Base-by-base conservation (phyloP, 176 grass and related monocot species). In the Carex cristatella region DNA sequence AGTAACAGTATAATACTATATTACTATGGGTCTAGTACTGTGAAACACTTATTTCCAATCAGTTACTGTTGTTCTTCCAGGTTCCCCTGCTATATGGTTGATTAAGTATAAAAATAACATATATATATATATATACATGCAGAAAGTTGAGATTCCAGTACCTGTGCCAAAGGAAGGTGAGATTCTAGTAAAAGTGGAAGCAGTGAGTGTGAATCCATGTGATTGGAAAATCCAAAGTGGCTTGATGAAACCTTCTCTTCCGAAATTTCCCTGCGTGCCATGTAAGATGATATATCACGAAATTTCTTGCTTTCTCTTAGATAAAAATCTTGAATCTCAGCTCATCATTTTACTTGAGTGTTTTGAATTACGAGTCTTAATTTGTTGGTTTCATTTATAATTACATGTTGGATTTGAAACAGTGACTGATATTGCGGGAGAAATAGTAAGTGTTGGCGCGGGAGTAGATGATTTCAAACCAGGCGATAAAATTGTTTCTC, bases 361-460 rank as follows among this genome's bases (percentile, higher is more conserved):
- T 23, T 23, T 23, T 23, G 23, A 23, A 23, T 23, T 23, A 23
- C 23, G 23, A 23, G 23, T 23, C 23, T 23, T 23, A 23, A 23
- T 42, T 56, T 55, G 60, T 60, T 62, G 69, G 31, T 63, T 66
- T 27, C 15, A 58, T 14, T 35, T 18, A 55, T 51, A 78, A 51
- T 65, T 63, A 51, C 27, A 42, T 83, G 8, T 65, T 74, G 18
- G 79, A 65, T 59, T 56, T 56, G 65, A 72, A 85, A 85, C 60
- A 91, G 92, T 86, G 63, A 79, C 28, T 46, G 92, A 94, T 69
- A 81, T 84, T 40, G 49, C 85, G 1, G 92, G 92, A 69, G 89
- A 84, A 80, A 85, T 94, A 62, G 82, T 79, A 31, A 86, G 87
- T 44, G 2, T 86, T 42, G 89, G 89, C 70, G 7, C 23, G 2